These are phyloP conservation scores for Penicillium sclerotigenum DNA, from an alignment of 2,329 filamentous ascomycete species.

Conservation along the genomic window DNA sequence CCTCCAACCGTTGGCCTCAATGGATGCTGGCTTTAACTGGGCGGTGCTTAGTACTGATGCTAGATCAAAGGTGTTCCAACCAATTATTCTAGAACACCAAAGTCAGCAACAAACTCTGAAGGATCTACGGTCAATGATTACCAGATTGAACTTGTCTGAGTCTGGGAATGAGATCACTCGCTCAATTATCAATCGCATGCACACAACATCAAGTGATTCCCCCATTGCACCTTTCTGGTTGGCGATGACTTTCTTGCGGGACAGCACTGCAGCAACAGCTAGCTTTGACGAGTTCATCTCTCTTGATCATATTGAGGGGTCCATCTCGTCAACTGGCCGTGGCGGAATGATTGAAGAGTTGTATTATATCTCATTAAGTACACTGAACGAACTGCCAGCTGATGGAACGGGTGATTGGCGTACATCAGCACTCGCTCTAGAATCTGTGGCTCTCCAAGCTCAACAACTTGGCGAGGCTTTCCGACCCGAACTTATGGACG, in stretches of 20 bases:
- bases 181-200: conserved; percentile 63
- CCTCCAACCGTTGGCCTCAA: conserved; percentile 28
- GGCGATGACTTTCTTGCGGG: conserved; percentile 66
- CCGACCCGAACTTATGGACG: conserved; percentile 80
- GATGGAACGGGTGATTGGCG: conserved; percentile 61
- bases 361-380: conserved; percentile 43
- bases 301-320: conserved; percentile 43
- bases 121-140: conserved; percentile 58
- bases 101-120: conserved; percentile 65
- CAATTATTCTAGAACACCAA: conserved; percentile 61
- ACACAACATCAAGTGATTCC: conserved; percentile 55
- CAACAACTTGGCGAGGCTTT: conserved; percentile 65
- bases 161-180: conserved; percentile 53
- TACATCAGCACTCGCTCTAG: conserved; percentile 73
- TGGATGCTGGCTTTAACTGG: conserved; percentile 24
- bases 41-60: conserved; percentile 26
- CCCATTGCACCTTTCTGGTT: conserved; percentile 77
- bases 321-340: conserved; percentile 25
- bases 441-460: conserved; percentile 74
- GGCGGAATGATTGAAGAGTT: conserved; percentile 44
- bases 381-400: conserved; percentile 38
- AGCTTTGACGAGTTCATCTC: conserved; percentile 66
- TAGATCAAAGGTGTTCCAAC: conserved; percentile 49
- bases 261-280: conserved; percentile 47
- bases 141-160: conserved; percentile 52